Conservation (phyloP, 2,329 filamentous ascomycete genomes). For the Cercospora sesami region DNA sequence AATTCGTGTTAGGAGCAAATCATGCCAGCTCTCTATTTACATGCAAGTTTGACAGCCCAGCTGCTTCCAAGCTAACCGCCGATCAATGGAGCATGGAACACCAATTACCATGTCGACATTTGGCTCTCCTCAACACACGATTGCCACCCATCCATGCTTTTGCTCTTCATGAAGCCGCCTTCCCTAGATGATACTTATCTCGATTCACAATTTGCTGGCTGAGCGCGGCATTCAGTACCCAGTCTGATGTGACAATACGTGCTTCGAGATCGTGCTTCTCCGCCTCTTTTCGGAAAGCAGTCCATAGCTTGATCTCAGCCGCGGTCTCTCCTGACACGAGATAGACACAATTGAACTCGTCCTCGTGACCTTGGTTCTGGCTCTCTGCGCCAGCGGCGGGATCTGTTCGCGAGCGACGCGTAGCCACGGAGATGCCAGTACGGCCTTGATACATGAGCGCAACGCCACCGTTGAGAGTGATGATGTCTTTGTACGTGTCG, state of each 20-base stretch:
- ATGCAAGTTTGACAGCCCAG: not conserved
- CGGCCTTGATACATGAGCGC: slow-evolving; percentile 72
- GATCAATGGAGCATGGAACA: not conserved
- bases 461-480: slow-evolving; percentile 82
- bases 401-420: slow-evolving; percentile 54
- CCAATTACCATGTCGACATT: not conserved
- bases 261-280: slow-evolving; percentile 75
- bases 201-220: slow-evolving; percentile 65
- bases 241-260: slow-evolving; percentile 79
- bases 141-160: not conserved
- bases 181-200: slow-evolving; percentile 36
- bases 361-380: slow-evolving; percentile 59
- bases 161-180: slow-evolving; percentile 20
- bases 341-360: slow-evolving; percentile 62
- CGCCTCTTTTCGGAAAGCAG: slow-evolving; percentile 76
- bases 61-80: not conserved
- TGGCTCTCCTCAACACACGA: not conserved
- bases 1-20: not conserved
- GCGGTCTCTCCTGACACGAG: slow-evolving; percentile 69
- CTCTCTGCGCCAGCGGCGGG: slow-evolving; percentile 58
- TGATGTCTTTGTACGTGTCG: slow-evolving; percentile 82
- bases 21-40: not conserved
- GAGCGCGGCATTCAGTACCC: slow-evolving; percentile 88
- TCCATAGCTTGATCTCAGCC: slow-evolving; percentile 74
- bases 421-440: slow-evolving; percentile 59